Base-by-base conservation (phyloP, 805 yeast genomes). In the Scheffersomyces lignosus region DNA sequence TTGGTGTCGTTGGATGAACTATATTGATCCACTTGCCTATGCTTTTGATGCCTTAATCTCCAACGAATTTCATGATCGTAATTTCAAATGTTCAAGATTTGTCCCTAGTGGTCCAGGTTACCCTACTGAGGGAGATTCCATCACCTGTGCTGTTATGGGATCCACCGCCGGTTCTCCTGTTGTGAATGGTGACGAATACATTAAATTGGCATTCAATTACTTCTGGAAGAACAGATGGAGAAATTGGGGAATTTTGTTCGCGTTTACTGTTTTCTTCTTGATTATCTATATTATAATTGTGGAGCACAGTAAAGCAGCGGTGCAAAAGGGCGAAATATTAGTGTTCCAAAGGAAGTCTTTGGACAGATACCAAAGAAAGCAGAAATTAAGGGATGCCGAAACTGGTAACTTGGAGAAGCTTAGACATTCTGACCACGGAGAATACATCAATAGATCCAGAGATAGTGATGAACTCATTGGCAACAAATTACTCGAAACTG, bases 1-100 rank as follows among this genome's bases (percentile, higher is more conserved):
- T 9, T 80, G 85, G 84, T 73, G 79, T 23, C 66, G 78, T 43
- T 80, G 84, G 85, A 77, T 80, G 43, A 75, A 76, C 56, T 80
- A 77, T 47, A 47, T 80, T 31, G 69, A 80, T 46, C 85, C 85
- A 1, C 55, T 80, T 34, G 77, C 75, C 6, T 80, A 78, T 49
- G 65, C 73, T 14, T 79, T 78, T 49, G 83, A 79, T 53, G 64
- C 83, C 0, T 54, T 78, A 48, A 66, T 80, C 66, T 62, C 74
- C 3, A 79, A 78, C 47, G 84, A 80, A 51, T 79, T 78, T 54
- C 64, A 62, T 40, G 77, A 67, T 27, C 52, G 71, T 27, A 44
- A 56, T 1, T 78, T 69, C 45, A 52, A 49, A 2, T 80, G 87
- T 54, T 55, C 77, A n/a, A 33, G 38, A 0, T 75, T 56, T 45